Evolutionary conservation across 768 basidiomycete species (phyloP).

Genomic region (Agrocybe chaxingu): DNA sequence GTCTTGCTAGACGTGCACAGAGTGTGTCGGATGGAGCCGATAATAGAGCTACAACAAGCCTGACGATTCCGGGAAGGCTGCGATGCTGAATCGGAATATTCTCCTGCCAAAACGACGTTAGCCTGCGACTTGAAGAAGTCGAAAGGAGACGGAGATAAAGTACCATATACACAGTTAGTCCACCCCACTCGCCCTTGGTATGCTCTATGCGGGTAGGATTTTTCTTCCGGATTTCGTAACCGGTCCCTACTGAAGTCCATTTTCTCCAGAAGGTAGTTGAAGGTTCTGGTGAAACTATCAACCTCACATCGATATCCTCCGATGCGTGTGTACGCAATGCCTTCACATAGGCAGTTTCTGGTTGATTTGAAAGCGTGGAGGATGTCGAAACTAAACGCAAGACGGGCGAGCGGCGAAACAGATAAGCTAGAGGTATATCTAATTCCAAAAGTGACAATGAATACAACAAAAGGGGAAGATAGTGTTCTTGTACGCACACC

Average conservation of each 20-base stretch:
- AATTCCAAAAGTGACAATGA: neutral
- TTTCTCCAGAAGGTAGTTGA: conserved; percentile 30
- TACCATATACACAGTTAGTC: conserved; percentile 67
- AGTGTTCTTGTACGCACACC: neutral
- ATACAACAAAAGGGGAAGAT: neutral
- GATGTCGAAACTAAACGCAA: conserved; percentile 26
- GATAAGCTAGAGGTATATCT: conserved; percentile 61
- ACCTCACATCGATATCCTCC: conserved; percentile 54
- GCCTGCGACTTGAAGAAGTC: neutral
- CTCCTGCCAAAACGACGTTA: conserved; percentile 45
- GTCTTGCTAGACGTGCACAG: conserved; percentile 11
- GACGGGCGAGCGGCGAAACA: conserved; percentile 40
- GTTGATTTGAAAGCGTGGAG: conserved; percentile 14
- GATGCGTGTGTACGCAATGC: conserved; percentile 50
- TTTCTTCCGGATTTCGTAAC: conserved; percentile 65
- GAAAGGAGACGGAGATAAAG: neutral
- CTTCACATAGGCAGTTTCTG: conserved; percentile 52
- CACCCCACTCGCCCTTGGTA: conserved; percentile 54
- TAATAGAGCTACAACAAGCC: conserved; percentile 40
- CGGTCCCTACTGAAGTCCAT: conserved; percentile 28
- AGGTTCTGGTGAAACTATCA: conserved; percentile 42
- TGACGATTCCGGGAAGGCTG: conserved; percentile 44
- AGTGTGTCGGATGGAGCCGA: conserved; percentile 8
- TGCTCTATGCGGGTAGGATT: conserved; percentile 20
- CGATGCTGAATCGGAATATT: conserved; percentile 59